Evolutionary conservation across 768 basidiomycete genomes (phyloP).

Genomic region (Naganishia onofrii): DNA sequence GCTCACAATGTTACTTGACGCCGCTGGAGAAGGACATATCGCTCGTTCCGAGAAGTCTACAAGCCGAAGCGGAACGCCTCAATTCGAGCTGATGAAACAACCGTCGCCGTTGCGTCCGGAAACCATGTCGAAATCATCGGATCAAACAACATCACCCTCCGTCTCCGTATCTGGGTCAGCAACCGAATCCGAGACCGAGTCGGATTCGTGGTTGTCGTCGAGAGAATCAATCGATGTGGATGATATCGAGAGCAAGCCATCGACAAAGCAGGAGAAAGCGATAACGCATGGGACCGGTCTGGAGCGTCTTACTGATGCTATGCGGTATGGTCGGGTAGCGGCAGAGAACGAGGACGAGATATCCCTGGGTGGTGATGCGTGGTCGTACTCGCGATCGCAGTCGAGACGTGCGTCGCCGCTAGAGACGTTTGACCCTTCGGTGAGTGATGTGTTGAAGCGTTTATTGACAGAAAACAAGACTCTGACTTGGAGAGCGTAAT

Average conservation of each 20-base stretch:
- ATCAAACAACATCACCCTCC: neutral
- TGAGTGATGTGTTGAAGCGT: neutral
- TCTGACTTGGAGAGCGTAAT: neutral
- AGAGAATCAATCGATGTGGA: conserved; percentile 10
- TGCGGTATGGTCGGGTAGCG: neutral
- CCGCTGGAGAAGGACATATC: neutral
- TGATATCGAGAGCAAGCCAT: neutral
- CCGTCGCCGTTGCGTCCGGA: neutral
- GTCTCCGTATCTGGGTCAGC: neutral
- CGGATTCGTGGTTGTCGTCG: conserved; percentile 11
- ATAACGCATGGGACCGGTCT: neutral
- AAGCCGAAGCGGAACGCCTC: neutral
- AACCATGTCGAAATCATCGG: neutral
- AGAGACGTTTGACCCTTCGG: neutral
- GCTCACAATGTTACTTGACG: neutral
- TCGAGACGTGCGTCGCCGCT: neutral
- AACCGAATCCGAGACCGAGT: conserved; percentile 5
- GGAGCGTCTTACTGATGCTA: neutral
- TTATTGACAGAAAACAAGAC: too few species aligned
- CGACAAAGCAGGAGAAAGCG: neutral
- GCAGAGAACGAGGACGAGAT: conserved; percentile 12
- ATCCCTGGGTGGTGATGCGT: conserved; percentile 6
- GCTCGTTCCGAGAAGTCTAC: neutral
- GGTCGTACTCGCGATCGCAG: conserved; percentile 7
- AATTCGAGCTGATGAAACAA: neutral